Base-by-base conservation (phyloP, 495 filamentous ascomycete genomes). In the Chaetomium cochliodes region DNA sequence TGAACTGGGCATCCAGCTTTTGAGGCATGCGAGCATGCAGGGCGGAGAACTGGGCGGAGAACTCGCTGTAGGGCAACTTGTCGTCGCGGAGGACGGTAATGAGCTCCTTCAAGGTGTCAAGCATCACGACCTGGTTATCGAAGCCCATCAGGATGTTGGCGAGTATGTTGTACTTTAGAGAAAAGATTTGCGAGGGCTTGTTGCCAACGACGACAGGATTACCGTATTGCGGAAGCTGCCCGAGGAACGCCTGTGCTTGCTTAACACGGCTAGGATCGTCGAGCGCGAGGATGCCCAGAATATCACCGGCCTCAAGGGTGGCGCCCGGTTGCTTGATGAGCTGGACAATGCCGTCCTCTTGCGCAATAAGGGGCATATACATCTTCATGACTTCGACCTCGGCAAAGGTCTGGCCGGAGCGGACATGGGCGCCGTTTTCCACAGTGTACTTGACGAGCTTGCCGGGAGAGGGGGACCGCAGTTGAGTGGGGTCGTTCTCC, bases 311-410 rank as follows among this genome's bases (percentile, higher is more conserved):
- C 77, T 97, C 92, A 39, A 99, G 89, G n/a, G 92, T 94, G 22
- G 94, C 91, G 70, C 94, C 94, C 60, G 96, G 96, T 80, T 98
- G 94, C 86, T 99, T 99, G 82, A 99, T 96, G 71, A 98, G 84
- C 79, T 97, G 93, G 52, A 99, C 96, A 60, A 93, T 88, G 78
- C 94, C 94, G 68, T 96, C 96, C 76, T 99, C 94, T 76, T 93
- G 89, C n/a, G 94, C 89, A 61, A 99, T 83, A 59, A 99, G 84
- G 70, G 94, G 94, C 94, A 99, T 99, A 82, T 96, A 98, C 94
- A 99, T 99, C 84, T 99, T 99, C 94, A 99, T 99, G 76, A 99
- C 96, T 76, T 99, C 94, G 59, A 99, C 94, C 73, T 99, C 94
- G 59, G 94, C 94, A 73, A 91, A 99, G 9, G 93, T 82, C 76